These are phyloP conservation scores for Naganishia albida DNA, from an alignment of 1,284 basidiomycete genomes.

Conservation along the genomic window DNA sequence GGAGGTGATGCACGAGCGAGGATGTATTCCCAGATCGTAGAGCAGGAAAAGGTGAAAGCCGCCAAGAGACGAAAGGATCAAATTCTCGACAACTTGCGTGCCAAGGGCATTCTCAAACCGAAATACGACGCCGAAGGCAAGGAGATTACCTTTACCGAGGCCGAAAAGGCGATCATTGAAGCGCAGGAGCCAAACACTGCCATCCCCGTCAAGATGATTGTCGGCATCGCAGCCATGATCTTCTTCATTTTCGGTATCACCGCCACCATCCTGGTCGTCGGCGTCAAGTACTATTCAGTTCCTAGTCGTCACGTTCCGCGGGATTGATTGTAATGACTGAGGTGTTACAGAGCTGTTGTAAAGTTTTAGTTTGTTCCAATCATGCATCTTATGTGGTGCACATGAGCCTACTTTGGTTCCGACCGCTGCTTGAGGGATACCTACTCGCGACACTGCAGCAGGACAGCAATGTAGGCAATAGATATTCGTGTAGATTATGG, in stretches of 20 bases:
- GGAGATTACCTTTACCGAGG: slow-evolving; percentile 30
- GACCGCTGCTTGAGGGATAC: no score
- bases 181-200: slow-evolving; percentile 18
- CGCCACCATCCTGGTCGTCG: slow-evolving; percentile 14
- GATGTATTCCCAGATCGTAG: slow-evolving; percentile 43
- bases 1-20: slow-evolving; percentile 61
- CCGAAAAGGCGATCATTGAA: slow-evolving; percentile 15
- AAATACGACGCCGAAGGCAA: slow-evolving; percentile 36
- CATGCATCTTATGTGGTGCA: no score
- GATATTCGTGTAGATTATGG: slow-evolving; percentile 5
- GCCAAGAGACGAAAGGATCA: slow-evolving; percentile 39
- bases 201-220: slow-evolving; percentile 17
- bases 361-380: no score
- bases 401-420: no score
- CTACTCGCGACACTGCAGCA: no score
- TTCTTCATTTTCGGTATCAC: slow-evolving; percentile 20
- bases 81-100: slow-evolving; percentile 42
- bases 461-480: neutral
- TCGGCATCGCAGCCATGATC: slow-evolving; percentile 17
- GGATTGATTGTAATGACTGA: slow-evolving; percentile 25
- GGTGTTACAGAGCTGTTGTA: slow-evolving; percentile 63
- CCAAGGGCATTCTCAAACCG: slow-evolving; percentile 41
- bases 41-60: slow-evolving; percentile 39
- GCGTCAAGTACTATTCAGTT: slow-evolving; percentile 24
- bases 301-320: slow-evolving; percentile 22